phyloP scores from a whole-genome alignment of 2,329 filamentous ascomycete genomes.

The Metarhizium album region DNA sequence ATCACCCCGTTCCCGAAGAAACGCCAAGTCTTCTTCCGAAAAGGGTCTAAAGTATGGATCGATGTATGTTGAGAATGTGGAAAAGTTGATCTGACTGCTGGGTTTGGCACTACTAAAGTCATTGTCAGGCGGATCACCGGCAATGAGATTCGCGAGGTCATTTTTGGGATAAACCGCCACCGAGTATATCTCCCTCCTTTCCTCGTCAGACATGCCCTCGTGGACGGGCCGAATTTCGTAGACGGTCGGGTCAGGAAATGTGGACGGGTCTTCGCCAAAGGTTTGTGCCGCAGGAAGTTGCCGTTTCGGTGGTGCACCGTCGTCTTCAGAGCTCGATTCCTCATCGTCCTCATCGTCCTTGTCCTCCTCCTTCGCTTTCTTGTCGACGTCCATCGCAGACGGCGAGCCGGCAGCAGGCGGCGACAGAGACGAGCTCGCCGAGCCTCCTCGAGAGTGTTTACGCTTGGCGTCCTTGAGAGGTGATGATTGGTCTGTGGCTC shows the following conservation, averaged over 20 bases:
- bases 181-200: constrained; percentile 78
- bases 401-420: constrained; percentile 41
- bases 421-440: constrained; percentile 49
- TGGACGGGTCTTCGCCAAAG: constrained; percentile 85
- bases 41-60: constrained; percentile 86
- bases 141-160: constrained; percentile 74
- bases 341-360: constrained; percentile 31
- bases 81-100: constrained; percentile 85
- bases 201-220: constrained; percentile 69
- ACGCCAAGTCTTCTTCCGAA: constrained; percentile 88
- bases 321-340: constrained; percentile 46
- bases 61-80: constrained; percentile 83
- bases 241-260: constrained; percentile 82
- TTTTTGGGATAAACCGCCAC: constrained; percentile 73
- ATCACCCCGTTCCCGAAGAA: constrained; percentile 82
- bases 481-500: constrained; percentile 38
- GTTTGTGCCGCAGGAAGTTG: constrained; percentile 71
- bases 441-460: constrained; percentile 43
- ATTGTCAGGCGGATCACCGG: constrained; percentile 81
- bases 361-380: constrained; percentile 33
- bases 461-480: constrained; percentile 42
- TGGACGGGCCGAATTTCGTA: constrained; percentile 79
- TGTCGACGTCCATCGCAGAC: constrained; percentile 48
- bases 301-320: constrained; percentile 48
- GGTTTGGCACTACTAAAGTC: constrained; percentile 95